Conservation (phyloP, 768 basidiomycete genomes). For the Crassisporium funariophilum region DNA sequence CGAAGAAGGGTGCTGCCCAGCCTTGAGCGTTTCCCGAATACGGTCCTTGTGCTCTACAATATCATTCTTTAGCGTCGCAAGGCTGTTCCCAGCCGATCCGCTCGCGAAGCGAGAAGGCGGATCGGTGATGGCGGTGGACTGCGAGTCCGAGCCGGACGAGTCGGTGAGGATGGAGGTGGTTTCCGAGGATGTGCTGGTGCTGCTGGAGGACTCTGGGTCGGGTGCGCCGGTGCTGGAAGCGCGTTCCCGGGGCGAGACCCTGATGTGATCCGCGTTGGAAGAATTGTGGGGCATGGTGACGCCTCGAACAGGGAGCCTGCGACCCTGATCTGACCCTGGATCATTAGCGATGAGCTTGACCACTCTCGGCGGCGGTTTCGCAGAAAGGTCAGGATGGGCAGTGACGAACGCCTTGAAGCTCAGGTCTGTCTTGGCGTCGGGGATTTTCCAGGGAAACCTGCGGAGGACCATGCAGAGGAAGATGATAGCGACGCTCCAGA, state of each 20-base stretch:
- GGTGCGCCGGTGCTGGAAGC: slow-evolving; percentile 35
- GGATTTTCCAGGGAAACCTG: slow-evolving; percentile 98
- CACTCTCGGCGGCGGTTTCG: slow-evolving; percentile 45
- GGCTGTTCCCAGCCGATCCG: slow-evolving; percentile 22
- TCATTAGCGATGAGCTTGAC: slow-evolving; percentile 11
- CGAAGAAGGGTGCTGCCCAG: slow-evolving; percentile 18
- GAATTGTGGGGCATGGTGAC: slow-evolving; percentile 37
- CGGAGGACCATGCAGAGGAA: slow-evolving; percentile 99
- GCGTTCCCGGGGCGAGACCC: slow-evolving; percentile 32
- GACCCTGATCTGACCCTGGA: slow-evolving; percentile 17
- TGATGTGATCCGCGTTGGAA: slow-evolving; percentile 23
- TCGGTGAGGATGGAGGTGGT: slow-evolving; percentile 47
- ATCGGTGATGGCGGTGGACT: slow-evolving; percentile 50
- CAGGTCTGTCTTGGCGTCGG: slow-evolving; percentile 90
- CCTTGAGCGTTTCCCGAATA: slow-evolving; percentile 14
- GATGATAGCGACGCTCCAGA: slow-evolving; percentile 98
- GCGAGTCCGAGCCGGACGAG: slow-evolving; percentile 40
- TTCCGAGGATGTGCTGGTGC: slow-evolving; percentile 41
- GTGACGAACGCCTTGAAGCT: slow-evolving; percentile 91
- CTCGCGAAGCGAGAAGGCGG: slow-evolving; percentile 48
- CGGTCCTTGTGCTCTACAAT: slow-evolving; percentile 21
- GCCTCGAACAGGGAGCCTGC: slow-evolving; percentile 31
- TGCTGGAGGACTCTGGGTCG: slow-evolving; percentile 34
- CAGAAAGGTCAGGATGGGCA: slow-evolving; percentile 85
- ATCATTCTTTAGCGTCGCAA: slow-evolving; percentile 29